These are phyloP conservation scores for Carallia pectinifolia DNA, from an alignment of 345 rosid genomes.

Conservation along the genomic window DNA sequence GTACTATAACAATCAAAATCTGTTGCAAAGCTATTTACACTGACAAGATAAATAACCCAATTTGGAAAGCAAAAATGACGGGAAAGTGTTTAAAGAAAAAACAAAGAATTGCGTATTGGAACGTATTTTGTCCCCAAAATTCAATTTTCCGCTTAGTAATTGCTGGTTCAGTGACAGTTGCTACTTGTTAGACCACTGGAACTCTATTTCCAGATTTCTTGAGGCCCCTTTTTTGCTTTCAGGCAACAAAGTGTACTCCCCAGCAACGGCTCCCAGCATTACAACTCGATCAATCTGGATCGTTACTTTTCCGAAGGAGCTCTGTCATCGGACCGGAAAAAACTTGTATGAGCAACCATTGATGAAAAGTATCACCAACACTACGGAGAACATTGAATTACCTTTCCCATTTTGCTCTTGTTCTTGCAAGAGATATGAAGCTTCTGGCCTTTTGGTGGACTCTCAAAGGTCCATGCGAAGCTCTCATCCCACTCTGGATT, in stretches of 20 bases:
- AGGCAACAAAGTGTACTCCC: conserved; percentile 86
- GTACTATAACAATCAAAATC: conserved; percentile 35
- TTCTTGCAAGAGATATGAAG: conserved; percentile 97
- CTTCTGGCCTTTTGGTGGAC: conserved; percentile 99
- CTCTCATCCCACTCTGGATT: conserved; percentile 99
- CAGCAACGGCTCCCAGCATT: conserved; percentile 94
- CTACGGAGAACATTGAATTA: conserved; percentile 17
- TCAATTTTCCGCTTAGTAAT: conserved; percentile 12
- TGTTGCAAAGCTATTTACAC: conserved; percentile 44
- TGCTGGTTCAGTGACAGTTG: neutral
- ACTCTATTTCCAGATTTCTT: conserved; percentile 87
- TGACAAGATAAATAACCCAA: conserved; percentile 19
- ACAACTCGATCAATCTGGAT: conserved; percentile 96
- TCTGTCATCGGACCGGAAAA: conserved; percentile 43
- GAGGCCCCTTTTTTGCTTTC: conserved; percentile 94
- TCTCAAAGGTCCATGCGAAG: conserved; percentile 96
- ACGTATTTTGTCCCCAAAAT: conserved; percentile 9
- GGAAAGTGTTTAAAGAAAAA: neutral
- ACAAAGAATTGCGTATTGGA: conserved; percentile 13
- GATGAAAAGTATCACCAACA: neutral
- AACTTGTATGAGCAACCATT: neutral
- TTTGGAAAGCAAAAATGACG: neutral
- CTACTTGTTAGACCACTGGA: conserved; percentile 95
- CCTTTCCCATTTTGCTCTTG: conserved; percentile 99
- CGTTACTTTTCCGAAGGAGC: conserved; percentile 95